Percentiles rank a stretch among this genome's conserved stretches.
These are phyloP conservation scores for Botrytis byssoidea DNA, from an alignment of 2,329 filamentous ascomycete species.

Conservation along the genomic window DNA sequence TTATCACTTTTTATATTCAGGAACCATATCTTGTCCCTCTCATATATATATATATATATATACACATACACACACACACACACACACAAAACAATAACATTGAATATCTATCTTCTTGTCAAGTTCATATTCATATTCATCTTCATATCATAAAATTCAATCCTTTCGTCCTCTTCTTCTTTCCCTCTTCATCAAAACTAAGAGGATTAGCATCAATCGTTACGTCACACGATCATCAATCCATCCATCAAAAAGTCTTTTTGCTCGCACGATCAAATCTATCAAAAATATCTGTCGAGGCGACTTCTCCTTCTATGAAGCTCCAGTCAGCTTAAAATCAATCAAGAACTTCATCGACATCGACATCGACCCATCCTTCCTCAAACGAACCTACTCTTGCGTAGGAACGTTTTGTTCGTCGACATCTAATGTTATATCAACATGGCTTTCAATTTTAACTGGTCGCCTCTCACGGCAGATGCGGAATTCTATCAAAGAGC, in stretches of 20 bases:
- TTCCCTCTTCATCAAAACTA: background rate
- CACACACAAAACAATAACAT: background rate
- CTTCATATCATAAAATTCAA: background rate
- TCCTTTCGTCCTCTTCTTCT: background rate
- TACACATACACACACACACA: background rate
- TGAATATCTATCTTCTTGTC: background rate
- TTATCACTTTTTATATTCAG: background rate
- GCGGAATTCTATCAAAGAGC: slow-evolving; percentile 86
- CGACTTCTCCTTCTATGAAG: slow-evolving; percentile 17
- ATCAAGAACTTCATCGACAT: slow-evolving; percentile 34
- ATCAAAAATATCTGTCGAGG: background rate
- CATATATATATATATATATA: background rate
- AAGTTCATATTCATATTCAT: background rate
- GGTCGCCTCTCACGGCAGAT: slow-evolving; percentile 97
- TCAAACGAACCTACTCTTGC: background rate
- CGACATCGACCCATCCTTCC: slow-evolving; percentile 32
- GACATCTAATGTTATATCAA: slow-evolving; percentile 36
- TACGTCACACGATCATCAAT: slow-evolving; percentile 2
- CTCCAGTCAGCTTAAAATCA: background rate
- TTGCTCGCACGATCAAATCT: slow-evolving; percentile 1
- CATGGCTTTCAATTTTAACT: slow-evolving; percentile 99
- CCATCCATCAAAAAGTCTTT: background rate
- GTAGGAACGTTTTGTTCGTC: background rate
- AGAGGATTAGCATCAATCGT: background rate
- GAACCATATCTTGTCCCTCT: background rate